Conservation (phyloP, 371 early-diverging fungal species). For the Nosema granulosis region DNA sequence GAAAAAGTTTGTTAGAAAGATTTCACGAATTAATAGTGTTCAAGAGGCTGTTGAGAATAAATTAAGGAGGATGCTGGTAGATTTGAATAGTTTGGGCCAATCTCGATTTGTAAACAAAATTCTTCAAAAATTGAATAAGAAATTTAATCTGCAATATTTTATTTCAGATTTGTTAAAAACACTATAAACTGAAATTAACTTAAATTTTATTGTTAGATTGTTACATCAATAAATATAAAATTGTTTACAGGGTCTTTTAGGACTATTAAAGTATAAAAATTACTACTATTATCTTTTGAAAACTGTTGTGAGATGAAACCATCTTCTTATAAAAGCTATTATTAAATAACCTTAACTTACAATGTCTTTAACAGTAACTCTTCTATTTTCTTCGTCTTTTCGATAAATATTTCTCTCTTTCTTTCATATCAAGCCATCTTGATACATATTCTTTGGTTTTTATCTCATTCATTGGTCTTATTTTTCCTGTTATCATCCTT, state of each 20-base stretch:
- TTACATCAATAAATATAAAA: too few relatives aligned
- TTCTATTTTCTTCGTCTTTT: too few relatives aligned
- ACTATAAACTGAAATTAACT: too few relatives aligned
- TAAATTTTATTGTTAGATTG: too few relatives aligned
- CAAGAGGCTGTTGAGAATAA: constrained; percentile 34
- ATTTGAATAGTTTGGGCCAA: constrained; percentile 16
- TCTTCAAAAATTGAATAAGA: constrained; percentile 38
- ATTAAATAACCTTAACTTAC: too few relatives aligned
- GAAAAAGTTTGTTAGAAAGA: constrained; percentile 16
- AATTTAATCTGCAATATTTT: constrained; percentile 39
- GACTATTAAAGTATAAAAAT: too few relatives aligned
- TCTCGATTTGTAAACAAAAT: constrained; percentile 1
- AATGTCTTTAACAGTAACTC: too few relatives aligned
- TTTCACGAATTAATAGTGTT: neutral
- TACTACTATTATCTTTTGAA: too few relatives aligned
- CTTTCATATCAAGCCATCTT: constrained; percentile 11
- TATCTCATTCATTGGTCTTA: constrained; percentile 35
- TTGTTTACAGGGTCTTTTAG: too few relatives aligned
- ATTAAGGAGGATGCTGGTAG: constrained; percentile 20
- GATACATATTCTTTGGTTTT: constrained; percentile 4
- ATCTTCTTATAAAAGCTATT: too few relatives aligned
- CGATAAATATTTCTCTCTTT: neutral
- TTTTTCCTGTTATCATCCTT: constrained; percentile 37
- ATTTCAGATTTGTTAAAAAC: constrained; percentile 1
- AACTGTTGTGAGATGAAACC: too few relatives aligned